Percentiles rank a stretch among this genome's conserved stretches.
Evolutionary conservation across 768 basidiomycete species (phyloP).

Genomic region (Pulveroboletus sp.): DNA sequence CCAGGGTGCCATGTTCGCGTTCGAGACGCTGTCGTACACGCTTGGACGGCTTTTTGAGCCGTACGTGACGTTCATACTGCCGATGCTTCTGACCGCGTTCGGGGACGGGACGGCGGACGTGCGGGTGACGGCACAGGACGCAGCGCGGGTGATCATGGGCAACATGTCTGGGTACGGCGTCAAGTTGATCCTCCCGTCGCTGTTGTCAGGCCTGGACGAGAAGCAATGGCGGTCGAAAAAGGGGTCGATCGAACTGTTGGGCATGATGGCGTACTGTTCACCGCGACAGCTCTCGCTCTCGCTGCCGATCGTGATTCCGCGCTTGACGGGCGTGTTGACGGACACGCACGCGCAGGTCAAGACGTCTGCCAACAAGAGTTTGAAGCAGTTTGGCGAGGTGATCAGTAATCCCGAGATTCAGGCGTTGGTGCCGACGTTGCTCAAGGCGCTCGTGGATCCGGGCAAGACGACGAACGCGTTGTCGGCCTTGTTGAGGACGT

Average conservation of each 20-base stretch:
- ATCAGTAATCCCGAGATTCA: constrained; percentile 98
- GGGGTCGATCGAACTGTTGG: constrained; percentile 93
- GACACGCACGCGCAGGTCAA: constrained; percentile 98
- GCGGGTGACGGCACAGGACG: constrained; percentile 89
- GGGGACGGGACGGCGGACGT: constrained; percentile 87
- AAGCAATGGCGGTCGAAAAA: constrained; percentile 99
- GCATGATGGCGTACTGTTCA: constrained; percentile 98
- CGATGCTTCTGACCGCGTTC: constrained; percentile 76
- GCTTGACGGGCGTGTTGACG: constrained; percentile 90
- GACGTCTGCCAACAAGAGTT: constrained; percentile 84
- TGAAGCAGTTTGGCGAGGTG: constrained; percentile 98
- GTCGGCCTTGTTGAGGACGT: constrained; percentile 82
- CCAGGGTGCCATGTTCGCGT: constrained; percentile 92
- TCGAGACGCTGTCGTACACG: constrained; percentile 84
- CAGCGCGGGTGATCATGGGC: constrained; percentile 91
- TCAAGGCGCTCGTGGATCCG: constrained; percentile 95
- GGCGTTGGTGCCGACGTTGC: constrained; percentile 78
- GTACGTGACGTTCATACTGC: constrained; percentile 80
- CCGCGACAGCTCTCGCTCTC: constrained; percentile 93
- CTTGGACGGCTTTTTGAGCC: constrained; percentile 93
- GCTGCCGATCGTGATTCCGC: constrained; percentile 92
- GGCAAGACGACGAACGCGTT: constrained; percentile 84
- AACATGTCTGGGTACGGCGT: constrained; percentile 93
- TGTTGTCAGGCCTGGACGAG: constrained; percentile 90
- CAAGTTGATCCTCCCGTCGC: constrained; percentile 87